Evolutionary conservation across 2,329 filamentous ascomycete genomes (phyloP).

Genomic region (Penicillium fuscoglaucum): DNA sequence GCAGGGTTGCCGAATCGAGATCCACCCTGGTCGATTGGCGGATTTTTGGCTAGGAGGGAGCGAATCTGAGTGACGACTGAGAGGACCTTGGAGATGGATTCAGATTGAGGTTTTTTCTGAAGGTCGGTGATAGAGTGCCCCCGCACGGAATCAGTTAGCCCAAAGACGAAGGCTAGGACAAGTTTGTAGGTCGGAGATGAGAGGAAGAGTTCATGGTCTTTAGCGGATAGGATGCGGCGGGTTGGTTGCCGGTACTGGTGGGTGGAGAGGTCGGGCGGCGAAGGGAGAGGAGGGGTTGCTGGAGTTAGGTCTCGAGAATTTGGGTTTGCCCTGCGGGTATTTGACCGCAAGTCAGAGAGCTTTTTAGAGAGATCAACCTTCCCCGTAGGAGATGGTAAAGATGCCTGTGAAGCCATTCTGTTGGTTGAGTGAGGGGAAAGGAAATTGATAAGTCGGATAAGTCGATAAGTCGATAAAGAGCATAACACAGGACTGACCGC

Average conservation of each 20-base stretch:
- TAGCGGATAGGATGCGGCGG: slow-evolving; percentile 75
- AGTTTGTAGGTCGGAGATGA: slow-evolving; percentile 73
- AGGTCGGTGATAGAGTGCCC: slow-evolving; percentile 33
- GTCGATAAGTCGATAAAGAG: slow-evolving; percentile 2
- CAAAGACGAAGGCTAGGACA: slow-evolving; percentile 81
- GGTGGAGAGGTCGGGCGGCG: slow-evolving; percentile 62
- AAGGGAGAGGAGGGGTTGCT: slow-evolving; percentile 70
- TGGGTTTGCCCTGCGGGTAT: slow-evolving; percentile 33
- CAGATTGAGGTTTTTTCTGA: slow-evolving; percentile 48
- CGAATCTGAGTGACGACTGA: slow-evolving; percentile 70
- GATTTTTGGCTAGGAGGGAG: slow-evolving; percentile 65
- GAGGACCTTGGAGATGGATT: slow-evolving; percentile 64
- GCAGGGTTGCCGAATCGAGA: slow-evolving; percentile 93
- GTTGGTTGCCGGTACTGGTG: slow-evolving; percentile 67
- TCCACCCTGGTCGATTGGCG: slow-evolving; percentile 80
- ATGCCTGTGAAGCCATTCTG: slow-evolving; percentile 28
- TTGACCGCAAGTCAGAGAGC: slow-evolving; percentile 39
- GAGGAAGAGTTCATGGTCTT: slow-evolving; percentile 80
- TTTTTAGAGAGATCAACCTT: slow-evolving; percentile 45
- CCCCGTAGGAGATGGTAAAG: slow-evolving; percentile 18
- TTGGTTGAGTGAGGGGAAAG: slow-evolving; percentile 8
- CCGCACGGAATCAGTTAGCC: slow-evolving; percentile 78
- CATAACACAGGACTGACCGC: slow-evolving; percentile 3
- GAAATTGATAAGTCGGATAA: slow-evolving; percentile 8
- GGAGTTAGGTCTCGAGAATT: slow-evolving; percentile 60